phyloP scores from a whole-genome alignment of 1,284 basidiomycete genomes.

The Clitocybe nebularis region DNA sequence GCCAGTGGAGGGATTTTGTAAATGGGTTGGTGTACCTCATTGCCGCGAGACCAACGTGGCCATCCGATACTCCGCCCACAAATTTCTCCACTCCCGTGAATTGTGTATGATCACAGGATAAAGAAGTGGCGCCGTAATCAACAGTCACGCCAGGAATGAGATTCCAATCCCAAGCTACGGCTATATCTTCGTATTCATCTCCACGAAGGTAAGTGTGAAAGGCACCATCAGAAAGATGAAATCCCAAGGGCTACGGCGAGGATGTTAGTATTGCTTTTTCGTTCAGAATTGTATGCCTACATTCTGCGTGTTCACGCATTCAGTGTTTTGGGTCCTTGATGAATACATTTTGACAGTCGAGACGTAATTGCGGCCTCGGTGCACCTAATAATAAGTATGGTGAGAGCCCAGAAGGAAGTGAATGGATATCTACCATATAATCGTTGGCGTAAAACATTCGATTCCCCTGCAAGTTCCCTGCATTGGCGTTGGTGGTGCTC shows the following conservation, averaged over 20 bases:
- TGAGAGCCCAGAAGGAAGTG: background rate
- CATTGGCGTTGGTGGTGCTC: slow-evolving; percentile 45
- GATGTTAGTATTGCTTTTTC: too few relatives aligned
- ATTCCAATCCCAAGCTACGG: slow-evolving; percentile 67
- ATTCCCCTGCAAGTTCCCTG: slow-evolving; percentile 55
- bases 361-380: slow-evolving; percentile 54
- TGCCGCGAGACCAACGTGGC: slow-evolving; percentile 49
- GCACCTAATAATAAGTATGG: slow-evolving; percentile 36
- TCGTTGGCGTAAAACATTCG: slow-evolving; percentile 66
- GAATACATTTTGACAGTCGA: slow-evolving; percentile 63
- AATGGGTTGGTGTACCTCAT: slow-evolving; percentile 60
- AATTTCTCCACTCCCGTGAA: slow-evolving; percentile 45
- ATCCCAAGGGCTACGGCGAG: background rate
- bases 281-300: too few relatives aligned
- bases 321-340: slow-evolving; percentile 52
- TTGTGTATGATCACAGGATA: slow-evolving; percentile 36
- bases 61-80: slow-evolving; percentile 54
- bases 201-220: slow-evolving; percentile 56
- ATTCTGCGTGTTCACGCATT: slow-evolving; percentile 60
- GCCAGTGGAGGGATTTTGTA: slow-evolving; percentile 49
- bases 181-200: slow-evolving; percentile 64
- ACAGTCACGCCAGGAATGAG: slow-evolving; percentile 64
- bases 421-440: slow-evolving; percentile 49
- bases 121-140: slow-evolving; percentile 50
- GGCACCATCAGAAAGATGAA: slow-evolving; percentile 61